Evolutionary conservation across 176 grass and related monocot genomes (phyloP).

Genomic region (Zea mays): Zm-B73-REFERENCE-NAM-5.0 NC_050098.1:157533501-157534000

Average conservation of each 20-base stretch:
- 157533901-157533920: background rate
- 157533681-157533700: too few relatives aligned
- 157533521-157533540: too few relatives aligned
- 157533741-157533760: background rate
- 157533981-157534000: background rate
- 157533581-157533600: too few relatives aligned
- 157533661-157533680: too few relatives aligned
- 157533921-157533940: background rate
- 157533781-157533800: background rate
- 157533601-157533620: too few relatives aligned
- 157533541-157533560: too few relatives aligned
- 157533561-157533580: too few relatives aligned
- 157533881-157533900: background rate
- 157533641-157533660: too few relatives aligned
- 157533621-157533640: too few relatives aligned
- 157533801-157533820: background rate
- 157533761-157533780: background rate
- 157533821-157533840: background rate
- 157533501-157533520: too few relatives aligned
- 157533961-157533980: background rate
- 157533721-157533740: background rate
- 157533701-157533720: too few relatives aligned
- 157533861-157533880: background rate
- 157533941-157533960: background rate
- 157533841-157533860: background rate